Base-by-base conservation (phyloP, 352 stramenopile species). In the Phytopythium montanum region DNA sequence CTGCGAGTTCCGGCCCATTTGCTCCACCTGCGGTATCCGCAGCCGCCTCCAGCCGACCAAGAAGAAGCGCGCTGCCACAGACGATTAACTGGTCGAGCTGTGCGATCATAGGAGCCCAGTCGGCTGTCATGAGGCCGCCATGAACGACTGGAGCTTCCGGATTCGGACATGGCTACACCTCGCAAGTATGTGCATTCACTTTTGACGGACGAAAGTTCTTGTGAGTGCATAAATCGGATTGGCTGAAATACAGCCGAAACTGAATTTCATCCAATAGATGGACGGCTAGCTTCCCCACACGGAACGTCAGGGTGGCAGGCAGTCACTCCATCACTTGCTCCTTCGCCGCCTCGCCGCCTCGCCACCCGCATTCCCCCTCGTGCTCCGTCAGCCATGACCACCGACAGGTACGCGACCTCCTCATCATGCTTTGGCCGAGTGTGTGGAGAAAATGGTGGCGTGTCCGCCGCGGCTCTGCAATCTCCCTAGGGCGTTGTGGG, bases 1-100 rank as follows among this genome's bases (percentile, higher is more conserved):
- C 68, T 95, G 85, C 56, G 81, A 93, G 59, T 95, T 95, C 65
- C 75, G 81, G 61, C 85, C 85, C 39, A 91, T 93, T 41, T 95
- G 85, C 65, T 92, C 83, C n/a, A 95, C 85, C 5, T 95, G 85
- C 55, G 85, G 85, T 39, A 92, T 94, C 42, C 82, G 85, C 48
- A 94, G 82, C 51, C 85, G 83, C 66, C 86, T 94, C 55, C 76
- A 90, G 53, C 83, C 81, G 0, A 77, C 75, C 59, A 90, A 87
- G 60, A 78, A 83, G 62, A 92, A 88, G 51, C 80, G 70, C 16
- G 18, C 59, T 16, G 14, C 14, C 29, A 66, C 67, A 1, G 41
- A 60, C 8, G 54, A 59, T 41, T 75, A 70, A 42, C 10, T 5
- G 14, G 42, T 12, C 29, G 5, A 52, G 18, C 18, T 10, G 3